These are phyloP conservation scores for Penicillium steckii DNA, from an alignment of 495 filamentous ascomycete species.

Conservation along the genomic window DNA sequence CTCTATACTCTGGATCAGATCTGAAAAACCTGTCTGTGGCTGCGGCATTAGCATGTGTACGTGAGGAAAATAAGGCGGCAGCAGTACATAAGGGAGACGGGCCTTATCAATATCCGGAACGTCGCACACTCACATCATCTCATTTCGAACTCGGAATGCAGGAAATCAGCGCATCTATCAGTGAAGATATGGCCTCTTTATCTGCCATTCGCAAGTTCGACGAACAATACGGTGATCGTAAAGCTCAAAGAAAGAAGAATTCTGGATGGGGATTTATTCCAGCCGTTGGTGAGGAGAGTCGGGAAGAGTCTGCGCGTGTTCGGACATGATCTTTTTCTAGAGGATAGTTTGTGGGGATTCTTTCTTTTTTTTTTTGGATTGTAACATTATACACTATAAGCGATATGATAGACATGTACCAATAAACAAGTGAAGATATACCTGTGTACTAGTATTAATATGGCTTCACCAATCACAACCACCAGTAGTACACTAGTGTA, in stretches of 20 bases:
- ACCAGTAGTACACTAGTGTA: too few relatives aligned
- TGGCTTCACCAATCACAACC: too few relatives aligned
- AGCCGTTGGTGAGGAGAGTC: constrained; percentile 20
- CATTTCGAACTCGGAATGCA: constrained; percentile 86
- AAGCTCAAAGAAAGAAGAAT: constrained; percentile 62
- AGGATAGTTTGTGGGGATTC: not conserved
- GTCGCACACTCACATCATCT: constrained; percentile 58
- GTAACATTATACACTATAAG: constrained; percentile 23
- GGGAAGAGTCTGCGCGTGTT: constrained; percentile 37
- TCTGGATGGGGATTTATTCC: constrained; percentile 45
- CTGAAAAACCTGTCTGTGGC: constrained; percentile 92
- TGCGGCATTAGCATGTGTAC: constrained; percentile 83
- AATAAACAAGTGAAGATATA: constrained; percentile 17
- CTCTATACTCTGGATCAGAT: constrained; percentile 95
- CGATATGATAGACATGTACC: constrained; percentile 35
- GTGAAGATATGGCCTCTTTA: constrained; percentile 88
- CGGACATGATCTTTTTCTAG: constrained; percentile 30
- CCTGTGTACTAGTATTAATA: too few relatives aligned
- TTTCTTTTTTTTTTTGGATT: not conserved
- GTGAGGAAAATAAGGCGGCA: constrained; percentile 72
- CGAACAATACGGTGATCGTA: constrained; percentile 91
- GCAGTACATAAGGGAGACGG: constrained; percentile 48
- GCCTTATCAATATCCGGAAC: constrained; percentile 61
- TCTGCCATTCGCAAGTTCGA: constrained; percentile 92
- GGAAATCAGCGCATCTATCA: constrained; percentile 90